phyloP scores from a whole-genome alignment of 1,284 basidiomycete genomes.

The Omphalotus olearius region DNA sequence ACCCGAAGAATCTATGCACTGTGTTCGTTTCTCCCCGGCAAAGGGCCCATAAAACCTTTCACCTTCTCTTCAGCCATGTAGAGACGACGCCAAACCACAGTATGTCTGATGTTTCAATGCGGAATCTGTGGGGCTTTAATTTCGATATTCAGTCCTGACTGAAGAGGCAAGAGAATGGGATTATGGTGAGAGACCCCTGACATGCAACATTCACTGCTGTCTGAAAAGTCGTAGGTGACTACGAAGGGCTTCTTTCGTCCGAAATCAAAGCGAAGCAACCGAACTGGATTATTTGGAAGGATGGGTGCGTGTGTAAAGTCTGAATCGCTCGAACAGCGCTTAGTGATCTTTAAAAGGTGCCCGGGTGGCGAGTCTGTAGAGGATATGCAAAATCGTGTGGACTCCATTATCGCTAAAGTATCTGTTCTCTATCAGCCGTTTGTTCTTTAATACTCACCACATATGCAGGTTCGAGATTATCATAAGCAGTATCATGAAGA shows the following conservation, averaged over 20 bases:
- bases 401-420: conserved; percentile 69
- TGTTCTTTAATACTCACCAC: not conserved
- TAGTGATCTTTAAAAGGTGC: conserved; percentile 45
- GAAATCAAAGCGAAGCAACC: conserved; percentile 72
- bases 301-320: conserved; percentile 46
- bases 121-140: too few relatives aligned
- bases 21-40: conserved; percentile 81
- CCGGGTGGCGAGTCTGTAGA: conserved; percentile 82
- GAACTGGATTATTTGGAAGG: conserved; percentile 78
- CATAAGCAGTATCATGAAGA: conserved; percentile 71
- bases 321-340: conserved; percentile 3
- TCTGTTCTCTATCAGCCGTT: not conserved
- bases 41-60: conserved; percentile 82
- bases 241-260: conserved; percentile 74
- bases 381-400: conserved; percentile 78
- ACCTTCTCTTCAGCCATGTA: conserved; percentile 69
- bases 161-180: conserved; percentile 83
- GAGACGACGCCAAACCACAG: conserved; percentile 47
- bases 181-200: conserved; percentile 47
- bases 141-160: conserved; percentile 32
- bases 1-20: conserved; percentile 75
- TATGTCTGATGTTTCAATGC: too few relatives aligned
- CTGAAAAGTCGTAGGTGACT: conserved; percentile 49
- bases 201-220: not conserved
- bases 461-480: conserved; percentile 63